A percentile compares a stretch with the other conserved stretches of the same genome.
Conservation (phyloP, 768 basidiomycete genomes). For the Rhizopogon vinicolor region DNA sequence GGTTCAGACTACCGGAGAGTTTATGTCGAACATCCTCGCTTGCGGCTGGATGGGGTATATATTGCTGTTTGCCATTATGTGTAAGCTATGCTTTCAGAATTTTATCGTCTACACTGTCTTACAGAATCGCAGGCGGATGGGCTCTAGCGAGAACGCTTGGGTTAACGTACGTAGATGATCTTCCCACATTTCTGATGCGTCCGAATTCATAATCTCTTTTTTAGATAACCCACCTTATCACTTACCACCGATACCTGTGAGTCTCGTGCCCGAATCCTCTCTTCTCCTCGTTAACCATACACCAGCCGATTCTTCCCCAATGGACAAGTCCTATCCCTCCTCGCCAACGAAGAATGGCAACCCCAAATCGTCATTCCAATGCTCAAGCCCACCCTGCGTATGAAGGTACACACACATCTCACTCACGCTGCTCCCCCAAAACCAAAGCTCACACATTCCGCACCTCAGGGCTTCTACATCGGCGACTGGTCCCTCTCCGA, state of each 20-base stretch:
- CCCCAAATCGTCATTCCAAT: conserved; percentile 72
- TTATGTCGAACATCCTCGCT: conserved; percentile 79
- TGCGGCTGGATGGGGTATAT: conserved; percentile 86
- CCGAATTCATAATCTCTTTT: conserved; percentile 5
- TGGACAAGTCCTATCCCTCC: conserved; percentile 80
- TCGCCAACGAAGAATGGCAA: conserved; percentile 72
- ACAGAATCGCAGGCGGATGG: conserved; percentile 49
- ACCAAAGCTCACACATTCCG: not conserved
- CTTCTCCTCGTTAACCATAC: conserved; percentile 3
- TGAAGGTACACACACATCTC: conserved; percentile 48
- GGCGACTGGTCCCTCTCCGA: conserved; percentile 72
- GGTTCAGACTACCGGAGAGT: conserved; percentile 66
- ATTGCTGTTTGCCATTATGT: conserved; percentile 89
- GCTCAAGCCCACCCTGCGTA: conserved; percentile 70
- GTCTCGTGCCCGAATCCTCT: conserved; percentile 16
- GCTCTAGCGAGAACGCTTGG: conserved; percentile 83
- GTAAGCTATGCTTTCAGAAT: conserved; percentile 36
- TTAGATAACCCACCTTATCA: conserved; percentile 80
- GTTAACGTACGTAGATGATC: conserved; percentile 56
- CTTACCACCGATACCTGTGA: conserved; percentile 89
- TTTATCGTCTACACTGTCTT: conserved; percentile 4
- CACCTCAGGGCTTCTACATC: conserved; percentile 60
- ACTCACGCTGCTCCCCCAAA: not conserved
- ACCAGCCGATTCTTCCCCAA: conserved; percentile 81
- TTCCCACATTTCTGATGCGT: not conserved